Evolutionary conservation across 345 rosid species (phyloP).

Genomic region (Camelina sativa): DNA sequence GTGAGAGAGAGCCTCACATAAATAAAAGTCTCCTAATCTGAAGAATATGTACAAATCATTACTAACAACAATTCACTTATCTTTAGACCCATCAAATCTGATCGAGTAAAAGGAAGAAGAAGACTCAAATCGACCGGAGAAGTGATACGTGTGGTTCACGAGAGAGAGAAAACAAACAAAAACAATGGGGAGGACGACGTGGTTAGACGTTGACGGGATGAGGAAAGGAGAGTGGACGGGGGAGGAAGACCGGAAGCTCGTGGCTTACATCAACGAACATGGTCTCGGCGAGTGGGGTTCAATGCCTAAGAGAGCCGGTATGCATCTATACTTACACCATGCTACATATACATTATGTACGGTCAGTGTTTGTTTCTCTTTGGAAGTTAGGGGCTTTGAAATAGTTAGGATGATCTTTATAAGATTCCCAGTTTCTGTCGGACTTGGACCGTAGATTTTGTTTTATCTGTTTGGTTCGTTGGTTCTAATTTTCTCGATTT

Average conservation of each 20-base stretch:
- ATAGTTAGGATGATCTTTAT: slow-evolving; percentile 7
- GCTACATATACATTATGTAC: not conserved
- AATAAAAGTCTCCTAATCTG: not conserved
- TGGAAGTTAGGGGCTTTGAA: not conserved
- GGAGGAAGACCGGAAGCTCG: slow-evolving; percentile 70
- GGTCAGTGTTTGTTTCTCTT: slow-evolving; percentile 30
- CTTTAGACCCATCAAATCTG: slow-evolving; percentile 4
- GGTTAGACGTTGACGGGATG: slow-evolving; percentile 45
- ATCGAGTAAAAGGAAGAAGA: not conserved
- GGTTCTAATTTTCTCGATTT: not conserved
- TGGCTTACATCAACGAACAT: slow-evolving; percentile 51
- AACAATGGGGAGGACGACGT: slow-evolving; percentile 43
- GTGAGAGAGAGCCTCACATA: slow-evolving; percentile 11
- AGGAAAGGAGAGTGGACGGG: slow-evolving; percentile 87
- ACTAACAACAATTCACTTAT: slow-evolving; percentile 26
- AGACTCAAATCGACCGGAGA: not conserved
- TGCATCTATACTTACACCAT: slow-evolving; percentile 28
- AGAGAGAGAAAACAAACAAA: not conserved
- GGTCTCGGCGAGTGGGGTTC: slow-evolving; percentile 78
- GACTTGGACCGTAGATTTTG: not conserved
- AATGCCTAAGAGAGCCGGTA: slow-evolving; percentile 71
- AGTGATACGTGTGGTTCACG: slow-evolving; percentile 17
- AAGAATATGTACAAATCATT: not conserved
- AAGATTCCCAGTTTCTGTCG: slow-evolving; percentile 25
- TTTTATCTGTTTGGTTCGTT: not conserved